Conservation (phyloP, 1,284 basidiomycete genomes). For the Bjerkandera adusta region DNA sequence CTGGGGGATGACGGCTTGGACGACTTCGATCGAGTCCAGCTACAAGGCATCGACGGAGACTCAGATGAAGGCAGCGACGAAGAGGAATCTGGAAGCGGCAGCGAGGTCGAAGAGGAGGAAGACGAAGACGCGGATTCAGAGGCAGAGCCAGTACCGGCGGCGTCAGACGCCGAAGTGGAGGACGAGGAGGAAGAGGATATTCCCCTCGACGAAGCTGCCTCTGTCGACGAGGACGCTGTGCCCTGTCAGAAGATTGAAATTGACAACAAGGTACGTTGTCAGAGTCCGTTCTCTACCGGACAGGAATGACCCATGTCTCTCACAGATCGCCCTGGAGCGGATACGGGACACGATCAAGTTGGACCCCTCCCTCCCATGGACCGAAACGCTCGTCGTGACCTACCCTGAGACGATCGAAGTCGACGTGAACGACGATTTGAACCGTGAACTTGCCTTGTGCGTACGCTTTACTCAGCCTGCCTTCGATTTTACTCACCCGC, state of each 20-base stretch:
- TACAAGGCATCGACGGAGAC: constrained; percentile 38
- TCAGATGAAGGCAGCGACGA: constrained; percentile 31
- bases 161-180: constrained; percentile 16
- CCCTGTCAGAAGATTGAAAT: constrained; percentile 81
- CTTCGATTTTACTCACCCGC: background rate
- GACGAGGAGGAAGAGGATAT: constrained; percentile 45
- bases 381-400: constrained; percentile 77
- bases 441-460: constrained; percentile 92
- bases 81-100: constrained; percentile 21
- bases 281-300: constrained; percentile 1
- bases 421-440: constrained; percentile 86
- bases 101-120: constrained; percentile 32
- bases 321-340: constrained; percentile 75
- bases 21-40: constrained; percentile 55
- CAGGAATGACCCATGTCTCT: background rate
- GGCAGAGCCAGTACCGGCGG: constrained; percentile 15
- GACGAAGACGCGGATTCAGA: constrained; percentile 31
- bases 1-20: constrained; percentile 68
- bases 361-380: constrained; percentile 77
- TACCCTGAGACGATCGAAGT: constrained; percentile 77
- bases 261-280: constrained; percentile 70
- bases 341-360: constrained; percentile 81
- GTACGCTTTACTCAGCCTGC: constrained; percentile 29
- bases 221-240: constrained; percentile 75
- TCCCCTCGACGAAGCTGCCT: constrained; percentile 67